Percentiles rank a stretch among this genome's conserved stretches.
phyloP scores from a whole-genome alignment of 1,139 yeast species.

The Candida sp. region DNA sequence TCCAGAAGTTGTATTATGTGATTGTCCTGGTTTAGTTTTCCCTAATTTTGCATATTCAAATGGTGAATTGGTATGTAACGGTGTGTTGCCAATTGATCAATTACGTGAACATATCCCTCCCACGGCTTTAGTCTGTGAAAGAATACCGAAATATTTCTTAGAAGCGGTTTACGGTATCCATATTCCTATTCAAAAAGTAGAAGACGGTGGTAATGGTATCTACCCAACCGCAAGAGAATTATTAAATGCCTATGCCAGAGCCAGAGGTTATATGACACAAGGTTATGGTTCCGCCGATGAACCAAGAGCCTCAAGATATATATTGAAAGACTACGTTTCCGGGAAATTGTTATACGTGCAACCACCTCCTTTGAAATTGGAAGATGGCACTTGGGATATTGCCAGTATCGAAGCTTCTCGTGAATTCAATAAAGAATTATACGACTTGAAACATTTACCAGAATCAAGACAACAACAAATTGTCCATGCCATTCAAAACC shows the following conservation, averaged over 20 bases:
- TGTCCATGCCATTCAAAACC: slow-evolving; percentile 51
- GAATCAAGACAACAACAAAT: slow-evolving; percentile 75
- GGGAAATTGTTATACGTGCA: slow-evolving; percentile 83
- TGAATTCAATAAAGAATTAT: slow-evolving; percentile 72
- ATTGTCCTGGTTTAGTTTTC: slow-evolving; percentile 99
- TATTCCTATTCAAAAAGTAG: slow-evolving; percentile 67
- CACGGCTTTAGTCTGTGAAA: slow-evolving; percentile 73
- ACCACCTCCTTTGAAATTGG: slow-evolving; percentile 71
- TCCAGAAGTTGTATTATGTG: slow-evolving; percentile 82
- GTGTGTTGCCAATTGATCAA: slow-evolving; percentile 97
- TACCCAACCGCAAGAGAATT: slow-evolving; percentile 87
- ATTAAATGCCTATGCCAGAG: slow-evolving; percentile 89
- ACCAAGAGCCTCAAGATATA: slow-evolving; percentile 89
- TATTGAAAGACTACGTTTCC: slow-evolving; percentile 90
- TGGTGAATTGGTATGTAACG: slow-evolving; percentile 96
- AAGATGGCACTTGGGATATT: slow-evolving; percentile 32
- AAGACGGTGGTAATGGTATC: slow-evolving; percentile 85
- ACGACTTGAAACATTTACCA: slow-evolving; percentile 61
- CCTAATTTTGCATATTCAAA: slow-evolving; percentile 97
- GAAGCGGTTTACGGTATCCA: slow-evolving; percentile 96
- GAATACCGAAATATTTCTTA: slow-evolving; percentile 83
- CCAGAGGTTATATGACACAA: slow-evolving; percentile 97
- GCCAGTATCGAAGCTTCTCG: slow-evolving; percentile 44
- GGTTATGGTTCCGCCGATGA: slow-evolving; percentile 98
- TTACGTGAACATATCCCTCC: slow-evolving; percentile 95